Percentiles rank a stretch among this genome's conserved stretches.
These are phyloP conservation scores for Tuber magnatum DNA, from an alignment of 495 filamentous ascomycete genomes.

Conservation along the genomic window DNA sequence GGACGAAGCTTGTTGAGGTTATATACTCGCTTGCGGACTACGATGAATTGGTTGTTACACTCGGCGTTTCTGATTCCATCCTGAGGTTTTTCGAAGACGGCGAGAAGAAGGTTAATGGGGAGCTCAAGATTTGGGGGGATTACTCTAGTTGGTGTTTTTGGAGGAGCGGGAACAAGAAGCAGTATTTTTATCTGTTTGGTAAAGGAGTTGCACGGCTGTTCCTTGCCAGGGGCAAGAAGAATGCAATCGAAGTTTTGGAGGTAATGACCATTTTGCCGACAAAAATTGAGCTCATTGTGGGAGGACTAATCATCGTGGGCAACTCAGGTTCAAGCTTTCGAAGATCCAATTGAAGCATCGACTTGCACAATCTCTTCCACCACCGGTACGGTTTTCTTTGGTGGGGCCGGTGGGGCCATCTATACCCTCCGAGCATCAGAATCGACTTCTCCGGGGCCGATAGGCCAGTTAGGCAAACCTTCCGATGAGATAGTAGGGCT, in stretches of 20 bases:
- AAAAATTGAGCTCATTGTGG: background rate
- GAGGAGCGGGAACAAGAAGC: constrained; percentile 37
- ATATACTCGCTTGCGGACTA: constrained; percentile 33
- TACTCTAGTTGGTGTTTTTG: constrained; percentile 42
- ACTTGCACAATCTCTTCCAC: constrained; percentile 38
- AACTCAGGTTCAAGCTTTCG: constrained; percentile 39
- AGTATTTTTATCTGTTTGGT: constrained; percentile 42
- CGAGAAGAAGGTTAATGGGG: constrained; percentile 22
- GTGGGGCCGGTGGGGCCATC: constrained; percentile 27
- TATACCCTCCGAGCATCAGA: constrained; percentile 37
- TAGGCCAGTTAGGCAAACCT: constrained; percentile 34
- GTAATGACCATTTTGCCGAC: constrained; percentile 1
- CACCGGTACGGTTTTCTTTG: constrained; percentile 36
- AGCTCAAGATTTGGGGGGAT: constrained; percentile 39
- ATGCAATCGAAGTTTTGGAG: constrained; percentile 30
- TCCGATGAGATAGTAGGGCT: constrained; percentile 37
- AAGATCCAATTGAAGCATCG: constrained; percentile 34
- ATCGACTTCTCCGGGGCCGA: constrained; percentile 26
- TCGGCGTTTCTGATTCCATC: constrained; percentile 40
- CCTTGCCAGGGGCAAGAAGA: constrained; percentile 21
- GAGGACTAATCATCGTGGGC: background rate
- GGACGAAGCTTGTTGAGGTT: constrained; percentile 41
- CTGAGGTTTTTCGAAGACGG: constrained; percentile 39
- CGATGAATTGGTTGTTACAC: constrained; percentile 35
- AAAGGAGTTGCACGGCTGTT: constrained; percentile 34